A percentile compares a stretch with the other conserved stretches of the same genome.
phyloP scores from a whole-genome alignment of 108 stramenopile species.

The Cyclostephanos invisitatus region DNA sequence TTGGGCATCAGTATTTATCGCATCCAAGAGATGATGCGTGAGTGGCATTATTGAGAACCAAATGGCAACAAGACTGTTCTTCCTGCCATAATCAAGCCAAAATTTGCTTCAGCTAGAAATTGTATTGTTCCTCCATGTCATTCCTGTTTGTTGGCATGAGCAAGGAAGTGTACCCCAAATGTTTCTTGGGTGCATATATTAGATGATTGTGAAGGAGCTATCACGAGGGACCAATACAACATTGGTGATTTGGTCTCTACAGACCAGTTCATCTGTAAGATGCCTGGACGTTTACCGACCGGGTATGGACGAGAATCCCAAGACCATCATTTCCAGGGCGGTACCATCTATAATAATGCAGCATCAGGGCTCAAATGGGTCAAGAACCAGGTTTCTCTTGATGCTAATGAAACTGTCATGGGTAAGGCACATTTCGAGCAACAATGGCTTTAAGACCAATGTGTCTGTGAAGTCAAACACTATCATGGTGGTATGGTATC shows the following conservation, averaged over 20 bases:
- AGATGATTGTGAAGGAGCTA: background rate
- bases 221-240: background rate
- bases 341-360: constrained; percentile 24
- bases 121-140: background rate
- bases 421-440: constrained; percentile 34
- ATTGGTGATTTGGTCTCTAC: constrained; percentile 5
- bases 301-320: constrained; percentile 29
- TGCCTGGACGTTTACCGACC: constrained; percentile 33
- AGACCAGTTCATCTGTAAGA: constrained; percentile 4
- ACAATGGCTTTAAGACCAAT: background rate
- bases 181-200: background rate
- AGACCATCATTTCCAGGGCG: constrained; percentile 13
- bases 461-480: constrained; percentile 19
- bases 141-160: background rate
- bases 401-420: constrained; percentile 32
- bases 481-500: constrained; percentile 39
- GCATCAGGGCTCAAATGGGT: constrained; percentile 18
- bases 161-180: background rate
- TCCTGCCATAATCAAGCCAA: constrained; percentile 2
- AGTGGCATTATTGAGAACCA: background rate
- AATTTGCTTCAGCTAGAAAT: background rate
- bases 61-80: background rate
- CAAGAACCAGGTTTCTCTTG: constrained; percentile 27
- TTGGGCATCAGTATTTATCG: constrained; percentile 18
- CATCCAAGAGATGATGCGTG: background rate